Conservation (phyloP, 1,284 basidiomycete genomes). For the Rhodofomes roseus region DNA sequence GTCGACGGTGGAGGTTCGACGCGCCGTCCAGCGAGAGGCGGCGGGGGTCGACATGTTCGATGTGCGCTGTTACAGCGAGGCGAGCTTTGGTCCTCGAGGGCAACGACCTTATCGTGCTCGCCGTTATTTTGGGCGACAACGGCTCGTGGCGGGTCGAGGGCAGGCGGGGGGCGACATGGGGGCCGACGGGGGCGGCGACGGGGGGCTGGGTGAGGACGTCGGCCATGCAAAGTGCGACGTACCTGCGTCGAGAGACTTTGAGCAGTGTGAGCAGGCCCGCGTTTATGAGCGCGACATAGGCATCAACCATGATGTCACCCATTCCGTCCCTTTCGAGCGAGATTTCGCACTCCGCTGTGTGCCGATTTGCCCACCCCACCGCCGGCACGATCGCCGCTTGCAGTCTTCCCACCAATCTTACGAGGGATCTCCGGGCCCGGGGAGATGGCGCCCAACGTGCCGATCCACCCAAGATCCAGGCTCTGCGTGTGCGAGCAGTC, state of each 20-base stretch:
- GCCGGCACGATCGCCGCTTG: neutral
- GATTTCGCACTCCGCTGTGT: neutral
- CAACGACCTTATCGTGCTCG: neutral
- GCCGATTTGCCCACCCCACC: neutral
- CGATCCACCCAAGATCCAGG: too few relatives aligned
- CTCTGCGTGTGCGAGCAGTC: too few relatives aligned
- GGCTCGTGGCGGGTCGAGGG: neutral
- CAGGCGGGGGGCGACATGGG: neutral
- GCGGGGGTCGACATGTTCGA: neutral
- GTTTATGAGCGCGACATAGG: constrained; percentile 3
- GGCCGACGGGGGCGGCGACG: constrained; percentile 1
- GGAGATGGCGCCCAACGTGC: neutral
- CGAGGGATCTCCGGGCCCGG: neutral
- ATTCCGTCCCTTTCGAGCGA: neutral
- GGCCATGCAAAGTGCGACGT: constrained; percentile 8
- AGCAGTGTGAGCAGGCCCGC: neutral
- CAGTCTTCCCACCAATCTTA: neutral
- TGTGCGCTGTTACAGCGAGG: neutral
- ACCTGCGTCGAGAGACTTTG: neutral
- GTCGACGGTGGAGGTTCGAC: neutral
- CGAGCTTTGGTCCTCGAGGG: neutral
- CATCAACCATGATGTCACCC: constrained; percentile 6
- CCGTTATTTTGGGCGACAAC: neutral
- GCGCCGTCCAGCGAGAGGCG: neutral
- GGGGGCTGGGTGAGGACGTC: constrained; percentile 9